Percentiles rank a stretch among this genome's conserved stretches.
These are phyloP conservation scores for Sphaerosporella brunnea DNA, from an alignment of 495 filamentous ascomycete species.

Conservation along the genomic window DNA sequence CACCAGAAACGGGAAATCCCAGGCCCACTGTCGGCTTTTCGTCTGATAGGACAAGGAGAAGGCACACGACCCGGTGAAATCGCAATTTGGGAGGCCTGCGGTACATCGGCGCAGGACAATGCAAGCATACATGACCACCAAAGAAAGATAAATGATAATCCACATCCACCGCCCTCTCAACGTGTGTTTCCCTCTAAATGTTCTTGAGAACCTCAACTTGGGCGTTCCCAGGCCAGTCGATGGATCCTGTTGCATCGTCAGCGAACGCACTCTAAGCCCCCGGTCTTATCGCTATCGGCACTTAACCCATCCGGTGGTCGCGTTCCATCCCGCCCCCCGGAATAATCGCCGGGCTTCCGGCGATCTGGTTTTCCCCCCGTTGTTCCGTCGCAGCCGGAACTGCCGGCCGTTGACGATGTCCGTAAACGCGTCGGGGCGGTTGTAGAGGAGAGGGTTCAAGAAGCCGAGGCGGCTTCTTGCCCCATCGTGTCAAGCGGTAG, in stretches of 20 bases:
- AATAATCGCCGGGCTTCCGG: constrained; percentile 23
- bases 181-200: neutral
- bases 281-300: neutral
- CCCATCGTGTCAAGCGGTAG: constrained; percentile 34
- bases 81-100: too few species aligned
- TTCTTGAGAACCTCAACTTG: constrained; percentile 25
- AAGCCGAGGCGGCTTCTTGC: constrained; percentile 39
- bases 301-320: constrained; percentile 33
- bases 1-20: too few species aligned
- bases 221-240: constrained; percentile 34
- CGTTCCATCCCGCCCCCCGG: constrained; percentile 44
- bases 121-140: too few species aligned
- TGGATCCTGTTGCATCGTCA: constrained; percentile 28
- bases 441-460: constrained; percentile 49
- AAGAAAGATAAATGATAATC: too few species aligned
- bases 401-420: constrained; percentile 40
- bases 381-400: constrained; percentile 34
- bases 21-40: too few species aligned
- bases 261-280: neutral
- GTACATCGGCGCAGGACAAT: too few species aligned
- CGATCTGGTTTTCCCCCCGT: constrained; percentile 20
- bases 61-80: too few species aligned
- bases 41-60: too few species aligned
- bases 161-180: too few species aligned
- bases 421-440: constrained; percentile 32